Conservation (phyloP, 495 filamentous ascomycete species). For the Gamarada debralockiae region DNA sequence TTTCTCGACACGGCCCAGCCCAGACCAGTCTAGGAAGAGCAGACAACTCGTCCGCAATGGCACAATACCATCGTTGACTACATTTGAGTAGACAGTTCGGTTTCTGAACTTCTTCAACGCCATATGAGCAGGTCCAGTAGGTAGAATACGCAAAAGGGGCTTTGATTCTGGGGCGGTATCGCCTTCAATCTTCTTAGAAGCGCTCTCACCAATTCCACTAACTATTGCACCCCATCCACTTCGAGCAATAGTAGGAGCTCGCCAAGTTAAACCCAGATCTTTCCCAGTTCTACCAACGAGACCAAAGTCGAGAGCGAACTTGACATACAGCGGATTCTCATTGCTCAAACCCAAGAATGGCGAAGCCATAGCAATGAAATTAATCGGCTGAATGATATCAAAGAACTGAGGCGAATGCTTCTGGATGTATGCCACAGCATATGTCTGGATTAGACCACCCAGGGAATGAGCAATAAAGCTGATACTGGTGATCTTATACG, state of each 20-base stretch:
- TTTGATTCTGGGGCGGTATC: slow-evolving; percentile 75
- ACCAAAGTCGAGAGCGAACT: slow-evolving; percentile 93
- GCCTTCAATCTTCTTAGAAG: slow-evolving; percentile 58
- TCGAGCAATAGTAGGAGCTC: slow-evolving; percentile 74
- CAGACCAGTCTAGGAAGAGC: slow-evolving; percentile 96
- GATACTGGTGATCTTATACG: slow-evolving; percentile 89
- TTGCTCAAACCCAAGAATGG: slow-evolving; percentile 93
- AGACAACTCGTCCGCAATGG: slow-evolving; percentile 91
- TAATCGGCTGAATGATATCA: slow-evolving; percentile 78
- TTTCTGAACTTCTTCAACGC: slow-evolving; percentile 85
- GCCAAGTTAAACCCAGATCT: slow-evolving; percentile 92
- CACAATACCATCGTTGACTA: slow-evolving; percentile 98
- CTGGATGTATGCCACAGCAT: slow-evolving; percentile 95
- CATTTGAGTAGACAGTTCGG: slow-evolving; percentile 92
- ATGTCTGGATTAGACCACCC: slow-evolving; percentile 87
- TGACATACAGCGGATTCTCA: slow-evolving; percentile 95
- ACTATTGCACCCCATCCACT: slow-evolving; percentile 88
- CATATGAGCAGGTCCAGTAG: slow-evolving; percentile 87
- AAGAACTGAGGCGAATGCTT: slow-evolving; percentile 95
- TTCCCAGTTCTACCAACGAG: slow-evolving; percentile 93
- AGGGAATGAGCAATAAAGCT: slow-evolving; percentile 94
- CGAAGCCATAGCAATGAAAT: slow-evolving; percentile 88
- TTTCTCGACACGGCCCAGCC: slow-evolving; percentile 89
- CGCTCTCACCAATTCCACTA: slow-evolving; percentile 64
- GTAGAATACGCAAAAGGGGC: slow-evolving; percentile 84